A percentile compares a stretch with the other conserved stretches of the same genome.
These are phyloP conservation scores for Stenocarpella maydis DNA, from an alignment of 2,329 filamentous ascomycete species.

Conservation along the genomic window DNA sequence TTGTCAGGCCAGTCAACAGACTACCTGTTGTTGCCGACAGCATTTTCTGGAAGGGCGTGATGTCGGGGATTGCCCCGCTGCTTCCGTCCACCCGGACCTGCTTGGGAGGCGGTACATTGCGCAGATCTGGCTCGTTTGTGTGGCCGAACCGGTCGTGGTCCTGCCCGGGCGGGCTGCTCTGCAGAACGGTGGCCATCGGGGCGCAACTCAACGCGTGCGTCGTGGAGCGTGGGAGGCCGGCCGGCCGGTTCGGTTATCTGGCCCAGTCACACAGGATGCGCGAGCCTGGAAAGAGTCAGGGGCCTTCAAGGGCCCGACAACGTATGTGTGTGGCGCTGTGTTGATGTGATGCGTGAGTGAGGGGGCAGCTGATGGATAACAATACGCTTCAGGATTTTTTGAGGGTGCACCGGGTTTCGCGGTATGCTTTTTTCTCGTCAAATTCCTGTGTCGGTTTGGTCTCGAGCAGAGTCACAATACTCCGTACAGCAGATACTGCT, in stretches of 20 bases:
- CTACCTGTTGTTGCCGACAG: conserved; percentile 91
- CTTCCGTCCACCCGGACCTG: conserved; percentile 45
- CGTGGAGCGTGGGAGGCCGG: conserved; percentile 8
- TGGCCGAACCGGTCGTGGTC: conserved; percentile 49
- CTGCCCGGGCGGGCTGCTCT: conserved; percentile 43
- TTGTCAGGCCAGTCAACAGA: conserved; percentile 85
- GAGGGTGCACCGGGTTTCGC: background rate
- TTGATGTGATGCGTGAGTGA: background rate
- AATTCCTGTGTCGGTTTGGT: background rate
- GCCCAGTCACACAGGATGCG: conserved; percentile 34
- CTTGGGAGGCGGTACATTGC: conserved; percentile 45
- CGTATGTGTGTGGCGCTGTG: background rate
- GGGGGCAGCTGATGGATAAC: background rate
- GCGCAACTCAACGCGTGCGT: conserved; percentile 17
- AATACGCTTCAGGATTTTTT: background rate
- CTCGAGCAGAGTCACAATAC: conserved; percentile 14
- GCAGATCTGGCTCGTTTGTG: conserved; percentile 43
- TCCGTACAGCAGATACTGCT: conserved; percentile 25
- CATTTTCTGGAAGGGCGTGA: conserved; percentile 91
- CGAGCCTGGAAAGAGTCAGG: conserved; percentile 29
- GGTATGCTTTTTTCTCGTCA: conserved; percentile 21
- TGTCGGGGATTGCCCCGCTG: conserved; percentile 54
- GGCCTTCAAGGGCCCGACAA: background rate
- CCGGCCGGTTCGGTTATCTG: background rate
- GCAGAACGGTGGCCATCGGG: conserved; percentile 29